Evolutionary conservation across 164 flowering plant genomes (phyloP).

Genomic region (Liquidambar formosana): DNA sequence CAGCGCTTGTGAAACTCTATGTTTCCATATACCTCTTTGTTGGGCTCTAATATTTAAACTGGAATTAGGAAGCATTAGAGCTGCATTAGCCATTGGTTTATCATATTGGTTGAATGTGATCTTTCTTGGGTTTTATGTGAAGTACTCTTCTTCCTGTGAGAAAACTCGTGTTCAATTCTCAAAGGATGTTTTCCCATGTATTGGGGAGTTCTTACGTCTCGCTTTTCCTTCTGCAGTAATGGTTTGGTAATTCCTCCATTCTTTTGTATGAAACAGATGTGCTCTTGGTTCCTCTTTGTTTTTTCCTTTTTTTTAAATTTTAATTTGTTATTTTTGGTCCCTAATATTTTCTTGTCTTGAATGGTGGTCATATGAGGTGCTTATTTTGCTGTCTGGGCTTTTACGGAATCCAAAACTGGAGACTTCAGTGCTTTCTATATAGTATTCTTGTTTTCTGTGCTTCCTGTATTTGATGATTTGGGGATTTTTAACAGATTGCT

Average conservation of each 20-base stretch:
- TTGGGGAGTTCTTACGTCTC: slow-evolving; percentile 29
- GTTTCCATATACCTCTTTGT: slow-evolving; percentile 29
- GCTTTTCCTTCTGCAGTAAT: slow-evolving; percentile 47
- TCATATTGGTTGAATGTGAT: slow-evolving; percentile 41
- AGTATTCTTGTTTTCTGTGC: too few species aligned
- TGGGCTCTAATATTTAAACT: slow-evolving; percentile 35
- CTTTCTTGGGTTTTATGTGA: slow-evolving; percentile 28
- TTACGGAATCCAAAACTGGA: slow-evolving; percentile 39
- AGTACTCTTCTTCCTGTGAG: slow-evolving; percentile 31
- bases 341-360: too few species aligned
- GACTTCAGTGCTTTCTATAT: slow-evolving; percentile 39
- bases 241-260: slow-evolving; percentile 34
- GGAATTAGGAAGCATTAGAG: slow-evolving; percentile 30
- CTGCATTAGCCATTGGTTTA: slow-evolving; percentile 31
- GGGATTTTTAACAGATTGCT: neutral
- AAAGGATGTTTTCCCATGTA: slow-evolving; percentile 18
- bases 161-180: slow-evolving; percentile 29
- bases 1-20: slow-evolving; percentile 26
- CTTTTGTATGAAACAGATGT: neutral
- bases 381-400: slow-evolving; percentile 37
- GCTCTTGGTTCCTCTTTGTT: neutral
- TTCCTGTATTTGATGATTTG: too few species aligned
- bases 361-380: slow-evolving; percentile 44
- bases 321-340: too few species aligned
- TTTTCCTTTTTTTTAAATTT: neutral